Conservation (phyloP, 345 rosid genomes). For the Euphorbia pulcherrima region DNA sequence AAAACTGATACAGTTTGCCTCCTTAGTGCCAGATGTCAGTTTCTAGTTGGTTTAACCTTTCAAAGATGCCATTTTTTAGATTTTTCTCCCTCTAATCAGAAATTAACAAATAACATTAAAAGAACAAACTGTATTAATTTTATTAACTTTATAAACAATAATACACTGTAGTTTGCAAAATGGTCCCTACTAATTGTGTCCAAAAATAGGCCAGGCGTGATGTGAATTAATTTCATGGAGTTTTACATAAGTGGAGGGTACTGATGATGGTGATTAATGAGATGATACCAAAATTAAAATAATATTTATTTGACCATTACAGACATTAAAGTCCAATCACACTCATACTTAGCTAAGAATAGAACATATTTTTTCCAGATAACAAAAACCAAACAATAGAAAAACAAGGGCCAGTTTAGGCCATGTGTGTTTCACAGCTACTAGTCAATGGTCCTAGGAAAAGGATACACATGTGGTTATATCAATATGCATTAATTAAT, state of each 20-base stretch:
- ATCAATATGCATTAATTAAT: background rate
- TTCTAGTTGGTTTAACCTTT: no score
- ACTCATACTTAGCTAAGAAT: slow-evolving; percentile 18
- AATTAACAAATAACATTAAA: no score
- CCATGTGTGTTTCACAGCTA: slow-evolving; percentile 23
- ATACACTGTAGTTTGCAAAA: no score
- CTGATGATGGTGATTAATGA: slow-evolving; percentile 15
- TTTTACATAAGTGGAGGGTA: slow-evolving; percentile 4
- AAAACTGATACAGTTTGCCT: no score
- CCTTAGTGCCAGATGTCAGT: no score
- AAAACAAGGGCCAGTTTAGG: background rate
- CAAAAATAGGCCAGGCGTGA: slow-evolving; percentile 4
- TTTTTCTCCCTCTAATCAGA: no score
- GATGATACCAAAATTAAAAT: slow-evolving; percentile 1
- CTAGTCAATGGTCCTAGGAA: slow-evolving; percentile 31
- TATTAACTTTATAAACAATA: no score
- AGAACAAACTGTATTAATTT: no score
- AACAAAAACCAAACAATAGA: background rate
- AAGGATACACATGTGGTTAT: slow-evolving; percentile 1
- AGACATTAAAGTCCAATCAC: slow-evolving; percentile 20
- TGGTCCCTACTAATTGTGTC: slow-evolving; percentile 21
- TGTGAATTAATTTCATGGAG: slow-evolving; percentile 6
- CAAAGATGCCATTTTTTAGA: no score
- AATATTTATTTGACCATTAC: slow-evolving; percentile 5
- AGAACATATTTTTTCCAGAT: background rate